These are phyloP conservation scores for Paraleonurus japonicus DNA, from an alignment of 257 asterid genomes.

Conservation along the genomic window DNA sequence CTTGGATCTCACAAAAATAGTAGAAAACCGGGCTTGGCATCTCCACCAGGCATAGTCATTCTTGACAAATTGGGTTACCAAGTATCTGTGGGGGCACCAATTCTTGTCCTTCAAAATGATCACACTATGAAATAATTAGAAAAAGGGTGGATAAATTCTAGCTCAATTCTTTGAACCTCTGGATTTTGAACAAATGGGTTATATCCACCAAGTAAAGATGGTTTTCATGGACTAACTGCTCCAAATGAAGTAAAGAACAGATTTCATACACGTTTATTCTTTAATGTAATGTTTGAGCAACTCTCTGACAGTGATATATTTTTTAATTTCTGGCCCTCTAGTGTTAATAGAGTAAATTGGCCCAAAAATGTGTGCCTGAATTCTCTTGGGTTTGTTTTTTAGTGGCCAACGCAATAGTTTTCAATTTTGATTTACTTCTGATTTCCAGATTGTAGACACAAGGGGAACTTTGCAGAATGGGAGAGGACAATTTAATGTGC, in stretches of 20 bases:
- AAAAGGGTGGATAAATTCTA: background rate
- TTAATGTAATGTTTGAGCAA: background rate
- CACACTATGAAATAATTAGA: background rate
- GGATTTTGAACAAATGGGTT: background rate
- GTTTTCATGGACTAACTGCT: background rate
- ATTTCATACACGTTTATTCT: background rate
- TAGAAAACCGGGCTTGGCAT: too few relatives aligned
- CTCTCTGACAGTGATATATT: background rate
- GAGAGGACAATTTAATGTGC: constrained; percentile 34
- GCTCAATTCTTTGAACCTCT: background rate
- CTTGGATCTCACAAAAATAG: too few relatives aligned
- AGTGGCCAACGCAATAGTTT: background rate
- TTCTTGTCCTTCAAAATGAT: background rate
- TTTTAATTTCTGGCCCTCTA: background rate
- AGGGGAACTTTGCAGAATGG: constrained; percentile 43
- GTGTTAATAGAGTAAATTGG: background rate
- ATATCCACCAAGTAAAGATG: background rate
- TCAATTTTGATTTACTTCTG: background rate
- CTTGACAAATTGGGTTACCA: too few relatives aligned
- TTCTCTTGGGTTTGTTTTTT: background rate
- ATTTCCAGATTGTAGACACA: constrained; percentile 58
- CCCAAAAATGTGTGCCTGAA: background rate
- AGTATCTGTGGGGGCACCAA: too few relatives aligned
- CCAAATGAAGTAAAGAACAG: background rate
- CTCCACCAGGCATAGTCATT: too few relatives aligned